Evolutionary conservation across 2,329 filamentous ascomycete genomes (phyloP), one percentile per base, ranked within the genome.

Genomic region (Alternaria conjuncta): DNA sequence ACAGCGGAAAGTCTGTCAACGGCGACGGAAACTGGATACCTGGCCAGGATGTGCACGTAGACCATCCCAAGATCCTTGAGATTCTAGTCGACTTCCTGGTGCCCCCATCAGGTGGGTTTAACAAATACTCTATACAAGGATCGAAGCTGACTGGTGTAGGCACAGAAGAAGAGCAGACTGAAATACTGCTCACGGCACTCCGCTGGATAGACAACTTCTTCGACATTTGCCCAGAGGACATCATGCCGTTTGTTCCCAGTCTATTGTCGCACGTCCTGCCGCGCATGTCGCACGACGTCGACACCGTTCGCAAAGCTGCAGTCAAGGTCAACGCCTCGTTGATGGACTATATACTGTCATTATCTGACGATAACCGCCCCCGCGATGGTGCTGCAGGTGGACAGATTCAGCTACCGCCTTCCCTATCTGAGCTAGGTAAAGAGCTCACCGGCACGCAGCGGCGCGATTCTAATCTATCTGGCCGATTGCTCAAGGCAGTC

Each of bases 201-300:
- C 89, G 93, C 66, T 99, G 96, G 96, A 94, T 99, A 68, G 94
- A 97, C 69, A 92, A 92, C 63, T 97, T 99, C 78, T 91, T 99
- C 71, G 94, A 98, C 67, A 98, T 99, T 49, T 97, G 94, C 72
- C 95, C 96, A 0, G 96, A 97, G 77, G 96, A 99, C 75, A 96
- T 99, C 5, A 86, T 99, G 45, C 92, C 92, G 5, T 98, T 98
- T 78, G 96, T 97, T 1, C 96, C 96, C 21, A 92, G 93, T 71
- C 90, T 99, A 28, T 83, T 99, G 46, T 93, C 94, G 1, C 93
- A 97, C 74, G 91, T 99, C 60, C 86, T 99, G 26, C 96, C 96
- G 15, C 94, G 94, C 26, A 93, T 99, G 87, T 95, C 95, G 6
- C 97, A 94, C 75, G 92, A 91, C 56, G 92, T 96, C 12, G 94